phyloP scores from a whole-genome alignment of 176 grass and related monocot genomes.

The Phragmites australis region DNA sequence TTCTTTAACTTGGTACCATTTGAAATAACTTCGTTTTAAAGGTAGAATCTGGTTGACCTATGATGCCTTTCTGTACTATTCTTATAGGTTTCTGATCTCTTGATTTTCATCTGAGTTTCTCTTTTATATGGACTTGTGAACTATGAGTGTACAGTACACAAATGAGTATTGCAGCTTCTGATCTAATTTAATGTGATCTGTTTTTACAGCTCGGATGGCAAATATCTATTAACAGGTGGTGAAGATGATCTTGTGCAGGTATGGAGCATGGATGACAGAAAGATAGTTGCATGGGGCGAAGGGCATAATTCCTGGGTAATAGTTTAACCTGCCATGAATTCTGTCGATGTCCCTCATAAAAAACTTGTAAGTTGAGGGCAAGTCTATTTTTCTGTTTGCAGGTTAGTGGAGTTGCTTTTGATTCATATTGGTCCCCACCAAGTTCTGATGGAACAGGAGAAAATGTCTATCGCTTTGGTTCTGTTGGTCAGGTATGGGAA shows the following conservation, averaged over 20 bases:
- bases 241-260: slow-evolving; percentile 99
- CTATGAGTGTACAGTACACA: background rate
- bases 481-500: slow-evolving; percentile 84
- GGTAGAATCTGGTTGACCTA: slow-evolving; percentile 11
- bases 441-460: slow-evolving; percentile 84
- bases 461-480: slow-evolving; percentile 96
- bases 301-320: slow-evolving; percentile 98
- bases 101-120: slow-evolving; percentile 10
- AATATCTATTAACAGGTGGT: slow-evolving; percentile 91
- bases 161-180: slow-evolving; percentile 27
- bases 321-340: slow-evolving; percentile 24
- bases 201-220: slow-evolving; percentile 73
- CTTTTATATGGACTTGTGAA: slow-evolving; percentile 20
- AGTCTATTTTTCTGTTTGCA: slow-evolving; percentile 34
- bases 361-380: slow-evolving; percentile 16
- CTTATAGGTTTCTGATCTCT: background rate
- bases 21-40: background rate
- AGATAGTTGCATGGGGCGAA: slow-evolving; percentile 94
- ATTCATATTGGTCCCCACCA: slow-evolving; percentile 89
- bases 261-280: slow-evolving; percentile 90
- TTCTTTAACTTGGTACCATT: background rate
- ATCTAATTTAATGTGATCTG: slow-evolving; percentile 22
- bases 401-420: slow-evolving; percentile 98
- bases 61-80: background rate
- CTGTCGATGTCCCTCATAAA: slow-evolving; percentile 16